Conservation (phyloP, 225 moss, liverwort and hornwort genomes). For the Marchantia polymorpha region DNA sequence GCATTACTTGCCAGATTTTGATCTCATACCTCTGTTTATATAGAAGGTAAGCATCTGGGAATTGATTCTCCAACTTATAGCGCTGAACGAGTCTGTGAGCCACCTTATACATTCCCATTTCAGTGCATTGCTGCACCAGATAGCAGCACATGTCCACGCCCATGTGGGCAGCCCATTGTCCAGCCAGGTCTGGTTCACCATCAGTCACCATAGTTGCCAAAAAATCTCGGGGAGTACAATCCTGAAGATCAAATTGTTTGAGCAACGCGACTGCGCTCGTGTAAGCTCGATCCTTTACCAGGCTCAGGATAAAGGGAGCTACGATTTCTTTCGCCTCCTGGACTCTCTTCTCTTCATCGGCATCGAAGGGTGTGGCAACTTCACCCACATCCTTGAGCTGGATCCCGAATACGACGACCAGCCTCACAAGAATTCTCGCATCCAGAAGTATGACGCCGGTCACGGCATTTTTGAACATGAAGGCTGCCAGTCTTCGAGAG, state of each 20-base stretch:
- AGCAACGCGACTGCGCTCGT: constrained; percentile 28
- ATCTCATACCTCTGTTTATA: constrained; percentile 26
- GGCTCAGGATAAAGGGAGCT: constrained; percentile 23
- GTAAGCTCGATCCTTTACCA: constrained; percentile 23
- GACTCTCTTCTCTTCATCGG: constrained; percentile 5
- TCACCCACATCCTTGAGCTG: constrained; percentile 25
- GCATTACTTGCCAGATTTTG: not conserved
- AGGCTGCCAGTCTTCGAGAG: constrained; percentile 23
- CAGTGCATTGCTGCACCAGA: constrained; percentile 27
- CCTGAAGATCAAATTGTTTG: constrained; percentile 30
- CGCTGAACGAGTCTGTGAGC: constrained; percentile 29
- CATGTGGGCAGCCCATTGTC: constrained; percentile 29
- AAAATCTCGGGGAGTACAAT: constrained; percentile 22
- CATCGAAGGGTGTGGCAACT: constrained; percentile 10
- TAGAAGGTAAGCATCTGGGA: constrained; percentile 25
- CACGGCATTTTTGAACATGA: constrained; percentile 25
- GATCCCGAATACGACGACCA: constrained; percentile 24
- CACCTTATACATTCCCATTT: constrained; percentile 28
- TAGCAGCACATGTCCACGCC: constrained; percentile 28
- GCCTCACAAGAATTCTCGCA: constrained; percentile 23
- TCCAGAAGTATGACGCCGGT: constrained; percentile 17
- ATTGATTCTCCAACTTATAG: constrained; percentile 25
- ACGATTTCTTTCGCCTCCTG: constrained; percentile 22
- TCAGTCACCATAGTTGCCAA: constrained; percentile 26
- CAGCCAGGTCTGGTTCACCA: constrained; percentile 29